Evolutionary conservation across 2,329 filamentous ascomycete species (phyloP), one percentile per base, ranked within the genome.

Genomic region (Cercospora citrullina): DNA sequence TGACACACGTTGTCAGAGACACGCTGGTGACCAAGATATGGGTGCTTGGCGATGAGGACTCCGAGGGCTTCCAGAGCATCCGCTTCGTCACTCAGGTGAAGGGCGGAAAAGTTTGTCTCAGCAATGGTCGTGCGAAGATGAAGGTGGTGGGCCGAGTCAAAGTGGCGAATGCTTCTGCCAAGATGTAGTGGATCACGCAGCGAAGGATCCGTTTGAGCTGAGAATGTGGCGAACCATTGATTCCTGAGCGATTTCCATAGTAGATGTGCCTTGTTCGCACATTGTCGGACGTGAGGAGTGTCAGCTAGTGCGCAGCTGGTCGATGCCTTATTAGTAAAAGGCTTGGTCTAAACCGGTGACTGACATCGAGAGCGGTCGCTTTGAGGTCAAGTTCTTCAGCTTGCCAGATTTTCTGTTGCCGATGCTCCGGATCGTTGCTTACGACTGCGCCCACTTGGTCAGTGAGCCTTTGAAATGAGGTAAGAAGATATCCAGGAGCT

Each of bases 11-110:
- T 42, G 36, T 0, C 36, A 42, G 36, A 42, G 36, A 42, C 6
- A 42, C 36, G 4, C 36, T 42, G 8, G 36, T 42, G 36, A 42
- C 36, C 36, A 42, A 42, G 36, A 42, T 42, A 1, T 42, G 36
- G 36, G 16, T 16, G 3, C 16, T 42, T 3, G 36, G 36, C 7
- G 36, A 42, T 42, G 36, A n/a, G 6, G 36, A 42, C 1, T 42
- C 36, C 36, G 7, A 42, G n/a, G 36, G 36, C 36, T 42, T 42
- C 16, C 36, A 42, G 36, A 42, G 36, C 16, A 2, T 42, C 16
- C 36, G 36, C 36, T 42, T 42, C 36, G 36, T 42, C 36, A 42
- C 36, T 42, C 36, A 42, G 36, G 36, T 42, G 36, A 42, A 42
- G 6, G 36, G 36, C 3, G 36, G 36, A 1, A 42, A 42, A 42